These are phyloP conservation scores for Rutstroemia sp. DNA, from an alignment of 2,329 filamentous ascomycete species.

Conservation along the genomic window DNA sequence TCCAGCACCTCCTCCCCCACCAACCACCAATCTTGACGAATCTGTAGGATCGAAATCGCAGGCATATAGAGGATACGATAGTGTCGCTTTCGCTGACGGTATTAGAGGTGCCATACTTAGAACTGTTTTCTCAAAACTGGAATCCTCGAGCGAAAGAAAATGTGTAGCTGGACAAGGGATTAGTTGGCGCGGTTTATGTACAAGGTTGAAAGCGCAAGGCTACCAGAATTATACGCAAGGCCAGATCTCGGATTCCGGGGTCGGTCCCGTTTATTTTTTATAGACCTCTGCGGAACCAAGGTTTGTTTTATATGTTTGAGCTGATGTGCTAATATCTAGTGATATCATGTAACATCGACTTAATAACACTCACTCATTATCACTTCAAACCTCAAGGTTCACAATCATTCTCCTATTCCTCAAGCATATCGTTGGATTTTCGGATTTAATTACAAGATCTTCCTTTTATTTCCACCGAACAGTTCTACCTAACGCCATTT, in stretches of 20 bases:
- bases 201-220: background rate
- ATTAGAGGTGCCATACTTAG: slow-evolving; percentile 26
- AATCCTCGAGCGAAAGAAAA: too few relatives aligned
- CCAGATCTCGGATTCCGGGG: background rate
- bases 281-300: too few relatives aligned
- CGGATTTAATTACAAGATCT: background rate
- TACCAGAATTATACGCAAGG: background rate
- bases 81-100: slow-evolving; percentile 33
- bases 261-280: too few relatives aligned
- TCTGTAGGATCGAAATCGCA: slow-evolving; percentile 83
- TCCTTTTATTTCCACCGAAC: background rate
- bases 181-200: background rate
- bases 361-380: too few relatives aligned
- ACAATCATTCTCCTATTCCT: background rate
- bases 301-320: too few relatives aligned
- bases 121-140: background rate
- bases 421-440: too few relatives aligned
- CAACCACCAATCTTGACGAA: slow-evolving; percentile 68
- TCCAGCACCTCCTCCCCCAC: slow-evolving; percentile 79
- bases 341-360: background rate
- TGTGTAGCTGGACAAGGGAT: too few relatives aligned
- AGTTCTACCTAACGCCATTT: slow-evolving; percentile 11
- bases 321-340: background rate
- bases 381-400: background rate
- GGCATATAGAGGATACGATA: slow-evolving; percentile 79